Base-by-base conservation (phyloP, 2,329 filamentous ascomycete species). In the Microsporum ferrugineum region DNA sequence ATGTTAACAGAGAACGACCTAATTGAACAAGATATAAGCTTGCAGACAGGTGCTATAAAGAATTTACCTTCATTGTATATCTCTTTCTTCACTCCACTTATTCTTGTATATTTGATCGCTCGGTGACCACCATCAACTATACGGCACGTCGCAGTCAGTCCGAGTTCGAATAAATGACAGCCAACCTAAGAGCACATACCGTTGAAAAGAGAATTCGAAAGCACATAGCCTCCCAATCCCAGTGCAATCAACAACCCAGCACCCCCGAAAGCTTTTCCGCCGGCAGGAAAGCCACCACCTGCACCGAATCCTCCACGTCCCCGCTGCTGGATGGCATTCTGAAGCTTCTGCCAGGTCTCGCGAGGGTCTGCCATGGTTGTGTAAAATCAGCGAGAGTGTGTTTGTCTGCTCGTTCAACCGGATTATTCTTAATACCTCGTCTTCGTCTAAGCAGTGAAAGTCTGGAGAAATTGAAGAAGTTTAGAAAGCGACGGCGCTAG, bases 61-160 rank as follows among this genome's bases (percentile, higher is more conserved):
- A 57, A 51, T 49, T 63, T 65, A 90, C 92, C 94, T 90, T 99
- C 94, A 69, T 71, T 82, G 79, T 95, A 99, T 75, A 99, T 99
- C 72, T 97, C 90, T 79, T 91, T 91, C 81, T 89, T 87, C 61
- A 99, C 92, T 80, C 94, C 94, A 71, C 85, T 89, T 76, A 96
- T 71, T 74, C 91, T 87, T 69, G 88, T 91, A 80, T 99, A 99
- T 78, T 99, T 99, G 83, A 99, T 99, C 66, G 94, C 94, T 73
- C 94, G 87, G 77, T 97, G 94, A 79, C 94, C 94, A 86, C 94
- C 94, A 72, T 99, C 94, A 70, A 99, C 94, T 85, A 64, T 60
- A 58, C 62, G 7, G 31, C 45, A 49, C 27, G 5, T 7, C 23
- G 61, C 60, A 66, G 66, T 66, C 61, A 68, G 57, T 3, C 57